A percentile compares a stretch with the other conserved stretches of the same genome.
These are phyloP conservation scores for Alternaria ventricosa DNA, from an alignment of 2,329 filamentous ascomycete genomes.

Conservation along the genomic window DNA sequence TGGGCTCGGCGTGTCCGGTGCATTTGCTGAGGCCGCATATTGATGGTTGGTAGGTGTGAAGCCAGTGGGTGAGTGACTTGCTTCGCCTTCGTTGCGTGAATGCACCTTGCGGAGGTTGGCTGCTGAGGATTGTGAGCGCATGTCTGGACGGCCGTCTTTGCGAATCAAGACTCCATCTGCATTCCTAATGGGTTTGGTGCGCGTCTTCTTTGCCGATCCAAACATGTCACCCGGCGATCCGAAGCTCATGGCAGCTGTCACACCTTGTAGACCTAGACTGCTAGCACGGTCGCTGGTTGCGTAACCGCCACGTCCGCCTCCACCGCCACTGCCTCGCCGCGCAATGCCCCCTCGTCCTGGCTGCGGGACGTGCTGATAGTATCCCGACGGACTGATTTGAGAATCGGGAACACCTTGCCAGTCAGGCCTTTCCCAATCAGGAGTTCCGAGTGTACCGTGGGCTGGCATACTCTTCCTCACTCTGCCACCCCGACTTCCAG, in stretches of 20 bases:
- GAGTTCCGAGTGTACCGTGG: conserved; percentile 36
- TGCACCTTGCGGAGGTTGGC: conserved; percentile 60
- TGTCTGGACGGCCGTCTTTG: conserved; percentile 59
- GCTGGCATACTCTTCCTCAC: conserved; percentile 48
- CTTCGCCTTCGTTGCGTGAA: conserved; percentile 54
- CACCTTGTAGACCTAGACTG: conserved; percentile 39
- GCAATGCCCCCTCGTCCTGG: conserved; percentile 36
- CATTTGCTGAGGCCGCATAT: conserved; percentile 14
- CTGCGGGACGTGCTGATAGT: conserved; percentile 39
- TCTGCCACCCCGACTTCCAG: conserved; percentile 47
- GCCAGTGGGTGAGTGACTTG: conserved; percentile 27
- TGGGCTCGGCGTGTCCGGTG: conserved; percentile 40
- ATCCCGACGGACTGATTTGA: conserved; percentile 47
- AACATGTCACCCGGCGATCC: conserved; percentile 43
- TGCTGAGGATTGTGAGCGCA: conserved; percentile 60
- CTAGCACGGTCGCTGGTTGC: conserved; percentile 34
- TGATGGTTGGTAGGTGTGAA: conserved; percentile 35
- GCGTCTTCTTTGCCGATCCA: conserved; percentile 55
- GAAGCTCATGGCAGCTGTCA: conserved; percentile 27
- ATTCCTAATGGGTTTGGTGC: conserved; percentile 59
- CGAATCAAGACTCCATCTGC: conserved; percentile 59
- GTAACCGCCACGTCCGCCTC: conserved; percentile 27
- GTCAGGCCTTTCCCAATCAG: conserved; percentile 52
- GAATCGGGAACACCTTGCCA: conserved; percentile 44
- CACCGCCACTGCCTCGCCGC: conserved; percentile 45